Base-by-base conservation (phyloP, 768 basidiomycete genomes). In the Holtermanniella nyarrowii region DNA sequence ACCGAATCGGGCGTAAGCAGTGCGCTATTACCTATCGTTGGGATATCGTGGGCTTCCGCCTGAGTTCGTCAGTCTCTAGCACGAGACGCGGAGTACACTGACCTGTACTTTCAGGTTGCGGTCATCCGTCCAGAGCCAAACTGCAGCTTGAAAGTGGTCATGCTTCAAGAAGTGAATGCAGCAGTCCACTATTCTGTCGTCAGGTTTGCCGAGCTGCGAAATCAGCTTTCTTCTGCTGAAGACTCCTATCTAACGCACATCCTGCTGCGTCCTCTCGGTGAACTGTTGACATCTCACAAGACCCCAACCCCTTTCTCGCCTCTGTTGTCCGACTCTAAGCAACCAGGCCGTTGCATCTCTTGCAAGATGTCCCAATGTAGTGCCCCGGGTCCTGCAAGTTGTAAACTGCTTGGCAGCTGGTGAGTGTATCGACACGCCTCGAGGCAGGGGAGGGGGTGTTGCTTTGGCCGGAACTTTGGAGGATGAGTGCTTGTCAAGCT, bases 151-250 rank as follows among this genome's bases (percentile, higher is more conserved):
- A 1, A 39, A 46, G 10, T 20, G n/a, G 14, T 54, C 26, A 3
- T 40, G 26, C 26, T n/a, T 48, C 5, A 5, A 13, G 42, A 62
- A 66, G 50, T 46, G 57, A 10, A 63, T 25, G 52, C 60, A 62
- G 45, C 65, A 63, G 42, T 66, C 65, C n/a, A 66, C 31, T 4
- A 66, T 53, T 44, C 50, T 55, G 40, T 66, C 65, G 41, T 66
- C 65, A 4, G 45, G 48, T 41, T 60, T 61, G n/a, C 21, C 27
- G 26, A 58, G 50, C 45, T 48, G 39, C 7, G n/a, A n/a, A n/a
- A n/a, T n/a, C n/a, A n/a, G n/a, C n/a, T n/a, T n/a, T n/a, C n/a
- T n/a, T n/a, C n/a, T n/a, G n/a, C n/a, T n/a, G n/a, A n/a, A n/a
- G n/a, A n/a, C n/a, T n/a, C n/a, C n/a, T n/a, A n/a, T n/a, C 18